phyloP scores from a whole-genome alignment of 371 early-diverging fungal genomes.

The Syncephalastrum monosporum region DNA sequence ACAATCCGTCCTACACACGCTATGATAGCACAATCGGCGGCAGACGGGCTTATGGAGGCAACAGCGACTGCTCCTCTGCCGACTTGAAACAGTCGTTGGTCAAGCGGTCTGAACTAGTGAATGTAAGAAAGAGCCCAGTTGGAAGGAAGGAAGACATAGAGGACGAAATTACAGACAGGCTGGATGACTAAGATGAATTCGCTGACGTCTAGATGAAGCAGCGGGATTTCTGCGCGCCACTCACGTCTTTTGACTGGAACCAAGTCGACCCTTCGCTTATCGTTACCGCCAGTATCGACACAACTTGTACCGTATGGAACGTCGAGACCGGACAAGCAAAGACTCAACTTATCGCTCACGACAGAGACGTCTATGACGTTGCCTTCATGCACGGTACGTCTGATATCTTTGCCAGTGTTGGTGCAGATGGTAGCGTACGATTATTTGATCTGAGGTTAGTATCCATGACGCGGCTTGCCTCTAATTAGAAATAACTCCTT shows the following conservation, averaged over 20 bases:
- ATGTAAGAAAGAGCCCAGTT: constrained; percentile 40
- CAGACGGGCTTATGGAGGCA: constrained; percentile 10
- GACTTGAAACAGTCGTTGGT: constrained; percentile 21
- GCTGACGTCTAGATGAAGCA: constrained; percentile 31
- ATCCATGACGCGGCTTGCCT: not conserved
- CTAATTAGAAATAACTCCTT: constrained; percentile 11
- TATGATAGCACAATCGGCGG: constrained; percentile 44
- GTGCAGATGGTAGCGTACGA: constrained; percentile 92
- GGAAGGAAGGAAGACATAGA: not conserved
- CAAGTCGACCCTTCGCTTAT: constrained; percentile 75
- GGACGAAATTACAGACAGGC: not conserved
- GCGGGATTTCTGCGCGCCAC: constrained; percentile 73
- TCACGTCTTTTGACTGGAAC: constrained; percentile 96
- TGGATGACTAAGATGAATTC: not conserved
- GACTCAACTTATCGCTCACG: constrained; percentile 96
- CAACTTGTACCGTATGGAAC: constrained; percentile 97
- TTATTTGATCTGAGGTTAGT: constrained; percentile 87
- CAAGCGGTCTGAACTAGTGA: constrained; percentile 53
- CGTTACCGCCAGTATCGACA: constrained; percentile 90
- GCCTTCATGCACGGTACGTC: constrained; percentile 75
- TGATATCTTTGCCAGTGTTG: constrained; percentile 89
- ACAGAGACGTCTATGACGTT: constrained; percentile 93
- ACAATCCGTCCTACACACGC: constrained; percentile 36
- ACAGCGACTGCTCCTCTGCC: not conserved
- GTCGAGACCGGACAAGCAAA: constrained; percentile 86